Base-by-base conservation (phyloP, 352 stramenopile genomes). In the Phytophthora parvispora region DNA sequence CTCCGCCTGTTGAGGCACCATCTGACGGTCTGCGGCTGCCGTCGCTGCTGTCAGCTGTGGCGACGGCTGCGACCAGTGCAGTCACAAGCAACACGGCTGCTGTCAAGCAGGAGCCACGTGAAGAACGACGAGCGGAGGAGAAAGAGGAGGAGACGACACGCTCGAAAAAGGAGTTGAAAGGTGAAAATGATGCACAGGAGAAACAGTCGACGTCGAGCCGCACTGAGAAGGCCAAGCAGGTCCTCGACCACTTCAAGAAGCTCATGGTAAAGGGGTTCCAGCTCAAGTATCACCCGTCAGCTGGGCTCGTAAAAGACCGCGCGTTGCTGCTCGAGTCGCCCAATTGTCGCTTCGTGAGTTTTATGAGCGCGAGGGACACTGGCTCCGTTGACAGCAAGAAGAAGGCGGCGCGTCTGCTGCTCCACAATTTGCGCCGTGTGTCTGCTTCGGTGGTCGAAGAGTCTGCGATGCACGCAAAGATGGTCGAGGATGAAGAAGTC, bases 231-330 rank as follows among this genome's bases (percentile, higher is more conserved):
- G 83, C 77, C 31, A 85, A 83, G 15, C 73, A 90, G 51, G 70
- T 92, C 36, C 73, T 92, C 2, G 60, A 86, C 6, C 84, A 92
- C 50, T 92, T 92, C 73, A 91, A 91, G 48, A 92, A 87, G 64
- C 75, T 92, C 20, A 71, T 92, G 50, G 70, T 83, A 22, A 90
- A 91, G 38, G 84, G 82, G 6, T 92, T 91, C 40, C 62, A 80
- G 61, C 67, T 91, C n/a, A 80, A 81, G 40, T 91, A 92, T 66
- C 74, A 90, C 48, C 75, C 84, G 8, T 76, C 77, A 7, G 68
- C 69, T 29, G 78, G 79, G 9, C 57, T 81, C 13, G 54, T 83
- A 16, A 92, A 90, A 54, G 69, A 77, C 40, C 80, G 84, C 5
- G 75, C 71, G 13, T 60, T 92, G 18, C 57, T 84, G 9, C 69